phyloP scores from a whole-genome alignment of 75 land plant species.

The Adiantum capillusveneris region DNA sequence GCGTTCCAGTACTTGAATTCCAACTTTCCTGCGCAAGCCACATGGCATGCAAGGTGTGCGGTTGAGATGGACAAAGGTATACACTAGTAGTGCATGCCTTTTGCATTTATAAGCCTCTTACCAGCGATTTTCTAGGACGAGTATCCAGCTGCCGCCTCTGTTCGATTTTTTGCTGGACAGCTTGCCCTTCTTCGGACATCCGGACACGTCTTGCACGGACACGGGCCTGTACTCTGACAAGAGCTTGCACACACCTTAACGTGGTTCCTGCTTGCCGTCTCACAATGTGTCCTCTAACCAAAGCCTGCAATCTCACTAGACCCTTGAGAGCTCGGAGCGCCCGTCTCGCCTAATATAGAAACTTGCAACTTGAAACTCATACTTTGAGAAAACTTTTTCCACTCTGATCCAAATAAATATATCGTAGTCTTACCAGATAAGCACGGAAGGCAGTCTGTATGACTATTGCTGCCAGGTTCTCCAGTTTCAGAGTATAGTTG shows the following conservation, averaged over 20 bases:
- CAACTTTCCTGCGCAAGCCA: conserved; percentile 21
- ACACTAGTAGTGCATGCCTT: too few relatives aligned
- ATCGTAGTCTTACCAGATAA: too few relatives aligned
- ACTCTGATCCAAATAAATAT: too few relatives aligned
- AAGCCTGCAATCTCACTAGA: conserved; percentile 29
- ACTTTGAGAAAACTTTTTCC: too few relatives aligned
- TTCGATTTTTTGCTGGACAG: conserved; percentile 24
- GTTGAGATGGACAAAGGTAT: too few relatives aligned
- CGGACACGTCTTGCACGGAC: conserved; percentile 33
- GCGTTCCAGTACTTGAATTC: conserved; percentile 20
- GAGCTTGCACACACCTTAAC: conserved; percentile 28
- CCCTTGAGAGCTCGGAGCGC: conserved; percentile 32
- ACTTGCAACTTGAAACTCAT: too few relatives aligned
- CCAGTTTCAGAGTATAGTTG: too few relatives aligned
- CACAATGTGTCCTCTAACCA: conserved; percentile 23
- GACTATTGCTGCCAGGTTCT: too few relatives aligned
- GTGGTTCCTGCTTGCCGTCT: conserved; percentile 18
- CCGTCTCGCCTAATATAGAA: conserved; percentile 35
- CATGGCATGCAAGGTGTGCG: too few relatives aligned
- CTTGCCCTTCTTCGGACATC: conserved; percentile 33
- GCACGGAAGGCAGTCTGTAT: too few relatives aligned
- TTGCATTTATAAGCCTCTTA: neutral
- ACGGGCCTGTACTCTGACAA: conserved; percentile 26
- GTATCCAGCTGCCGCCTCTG: conserved; percentile 17
- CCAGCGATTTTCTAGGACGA: conserved; percentile 13